Percentiles rank a stretch among this genome's conserved stretches.
Evolutionary conservation across 2,329 filamentous ascomycete genomes (phyloP).

Genomic region (Chaetothyriales sp.): DNA sequence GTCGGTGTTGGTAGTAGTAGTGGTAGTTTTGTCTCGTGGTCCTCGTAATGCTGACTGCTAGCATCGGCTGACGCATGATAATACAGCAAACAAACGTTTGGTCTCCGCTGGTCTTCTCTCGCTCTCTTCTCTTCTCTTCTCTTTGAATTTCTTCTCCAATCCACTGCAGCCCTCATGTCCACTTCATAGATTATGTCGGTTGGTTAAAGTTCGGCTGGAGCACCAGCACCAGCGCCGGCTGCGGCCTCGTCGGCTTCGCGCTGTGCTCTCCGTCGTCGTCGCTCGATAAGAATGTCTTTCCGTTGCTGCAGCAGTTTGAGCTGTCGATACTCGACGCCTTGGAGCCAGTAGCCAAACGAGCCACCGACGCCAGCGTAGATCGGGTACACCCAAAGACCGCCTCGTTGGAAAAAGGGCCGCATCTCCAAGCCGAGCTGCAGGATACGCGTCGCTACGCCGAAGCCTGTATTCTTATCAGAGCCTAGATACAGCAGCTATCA

Average conservation of each 20-base stretch:
- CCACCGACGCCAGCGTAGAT: constrained; percentile 72
- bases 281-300: constrained; percentile 70
- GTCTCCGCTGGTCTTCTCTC: neutral
- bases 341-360: constrained; percentile 93
- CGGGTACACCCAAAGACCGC: constrained; percentile 82
- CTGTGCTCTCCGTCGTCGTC: constrained; percentile 64
- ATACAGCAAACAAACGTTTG: neutral
- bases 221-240: neutral
- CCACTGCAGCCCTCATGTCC: neutral
- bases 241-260: constrained; percentile 35
- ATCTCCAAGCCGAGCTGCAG: constrained; percentile 98
- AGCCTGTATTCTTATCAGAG: constrained; percentile 3
- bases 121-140: neutral
- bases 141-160: neutral
- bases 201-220: neutral
- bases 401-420: constrained; percentile 78
- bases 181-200: neutral
- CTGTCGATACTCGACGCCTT: constrained; percentile 76
- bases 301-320: constrained; percentile 60
- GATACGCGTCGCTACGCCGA: constrained; percentile 79
- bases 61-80: neutral
- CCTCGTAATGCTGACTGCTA: neutral
- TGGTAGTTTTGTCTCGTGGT: neutral
- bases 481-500: neutral
- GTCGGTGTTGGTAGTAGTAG: constrained; percentile 6